Percentiles rank a stretch among this genome's conserved stretches.
These are phyloP conservation scores for Emiliania huxleyi DNA, from an alignment of 78 protist genomes.

Conservation along the genomic window DNA sequence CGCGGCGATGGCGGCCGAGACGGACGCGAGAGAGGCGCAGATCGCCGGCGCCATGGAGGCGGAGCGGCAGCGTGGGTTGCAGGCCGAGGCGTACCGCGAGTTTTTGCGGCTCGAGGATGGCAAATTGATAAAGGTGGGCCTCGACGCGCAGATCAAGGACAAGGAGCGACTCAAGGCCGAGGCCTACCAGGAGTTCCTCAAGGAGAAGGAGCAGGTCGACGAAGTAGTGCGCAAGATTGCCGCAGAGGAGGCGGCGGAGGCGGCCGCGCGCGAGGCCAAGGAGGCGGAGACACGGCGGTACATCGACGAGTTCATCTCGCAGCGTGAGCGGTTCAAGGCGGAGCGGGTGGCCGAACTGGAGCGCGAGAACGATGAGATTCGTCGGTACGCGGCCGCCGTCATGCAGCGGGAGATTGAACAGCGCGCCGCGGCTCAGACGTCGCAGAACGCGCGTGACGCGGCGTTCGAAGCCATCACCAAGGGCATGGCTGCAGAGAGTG, in stretches of 20 bases:
- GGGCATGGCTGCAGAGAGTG: neutral
- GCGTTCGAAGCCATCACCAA: constrained; percentile 4
- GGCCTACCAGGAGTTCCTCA: constrained; percentile 46
- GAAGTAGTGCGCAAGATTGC: neutral
- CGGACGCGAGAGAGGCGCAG: neutral
- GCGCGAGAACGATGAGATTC: constrained; percentile 41
- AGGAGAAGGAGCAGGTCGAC: constrained; percentile 47
- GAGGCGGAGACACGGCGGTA: constrained; percentile 8
- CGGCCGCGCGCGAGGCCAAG: constrained; percentile 6
- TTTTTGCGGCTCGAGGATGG: constrained; percentile 1
- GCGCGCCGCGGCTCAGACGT: neutral
- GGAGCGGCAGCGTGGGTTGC: neutral
- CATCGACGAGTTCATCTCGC: constrained; percentile 11
- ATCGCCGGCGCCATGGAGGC: constrained; percentile 23
- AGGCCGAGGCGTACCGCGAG: constrained; percentile 27
- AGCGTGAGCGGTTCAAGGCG: constrained; percentile 29
- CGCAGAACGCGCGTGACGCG: neutral
- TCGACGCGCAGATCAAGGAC: constrained; percentile 22
- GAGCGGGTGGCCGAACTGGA: constrained; percentile 22
- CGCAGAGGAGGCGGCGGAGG: constrained; percentile 37
- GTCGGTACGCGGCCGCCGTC: neutral
- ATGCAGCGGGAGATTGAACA: neutral
- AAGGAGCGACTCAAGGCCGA: neutral
- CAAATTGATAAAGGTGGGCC: neutral
- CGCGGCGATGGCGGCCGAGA: neutral